Percentiles rank a stretch among this genome's conserved stretches.
Conservation (phyloP, 2,329 filamentous ascomycete species). For the Cryphonectria radicalis region DNA sequence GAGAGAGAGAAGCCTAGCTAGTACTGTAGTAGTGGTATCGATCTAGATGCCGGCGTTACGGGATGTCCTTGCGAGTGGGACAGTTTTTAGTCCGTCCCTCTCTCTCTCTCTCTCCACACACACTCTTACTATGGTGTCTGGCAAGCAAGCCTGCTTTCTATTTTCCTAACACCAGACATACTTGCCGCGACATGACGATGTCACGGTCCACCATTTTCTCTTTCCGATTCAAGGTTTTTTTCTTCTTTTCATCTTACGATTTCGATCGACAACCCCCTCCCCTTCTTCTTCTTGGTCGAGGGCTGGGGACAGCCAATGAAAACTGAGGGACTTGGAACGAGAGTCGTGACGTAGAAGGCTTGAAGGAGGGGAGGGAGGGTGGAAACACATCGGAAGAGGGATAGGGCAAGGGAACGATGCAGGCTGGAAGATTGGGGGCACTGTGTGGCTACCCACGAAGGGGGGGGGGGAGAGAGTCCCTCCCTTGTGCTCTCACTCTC, state of each 20-base stretch:
- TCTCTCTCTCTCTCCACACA: background rate
- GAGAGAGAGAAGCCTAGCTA: background rate
- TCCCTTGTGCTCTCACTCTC: background rate
- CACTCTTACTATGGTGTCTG: background rate
- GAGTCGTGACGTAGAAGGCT: slow-evolving; percentile 30
- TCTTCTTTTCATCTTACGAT: slow-evolving; percentile 6
- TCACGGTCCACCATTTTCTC: background rate
- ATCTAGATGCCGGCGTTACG: background rate
- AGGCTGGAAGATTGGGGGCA: slow-evolving; percentile 12
- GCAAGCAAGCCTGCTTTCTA: background rate
- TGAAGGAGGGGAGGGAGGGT: slow-evolving; percentile 7
- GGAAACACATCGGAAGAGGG: slow-evolving; percentile 11
- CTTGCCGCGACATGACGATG: slow-evolving; percentile 12
- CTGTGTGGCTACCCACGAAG: slow-evolving; percentile 20
- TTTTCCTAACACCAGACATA: background rate
- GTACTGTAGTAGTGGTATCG: background rate
- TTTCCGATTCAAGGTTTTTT: background rate
- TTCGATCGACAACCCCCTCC: background rate
- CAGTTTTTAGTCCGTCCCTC: no score
- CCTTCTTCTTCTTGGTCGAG: background rate
- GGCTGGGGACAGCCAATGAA: slow-evolving; percentile 21
- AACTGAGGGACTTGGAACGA: slow-evolving; percentile 10
- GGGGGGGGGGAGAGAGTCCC: background rate
- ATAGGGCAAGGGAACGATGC: slow-evolving; percentile 15
- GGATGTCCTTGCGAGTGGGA: background rate